Conservation (phyloP, 768 basidiomycete species). For the Mycena latifolia region DNA sequence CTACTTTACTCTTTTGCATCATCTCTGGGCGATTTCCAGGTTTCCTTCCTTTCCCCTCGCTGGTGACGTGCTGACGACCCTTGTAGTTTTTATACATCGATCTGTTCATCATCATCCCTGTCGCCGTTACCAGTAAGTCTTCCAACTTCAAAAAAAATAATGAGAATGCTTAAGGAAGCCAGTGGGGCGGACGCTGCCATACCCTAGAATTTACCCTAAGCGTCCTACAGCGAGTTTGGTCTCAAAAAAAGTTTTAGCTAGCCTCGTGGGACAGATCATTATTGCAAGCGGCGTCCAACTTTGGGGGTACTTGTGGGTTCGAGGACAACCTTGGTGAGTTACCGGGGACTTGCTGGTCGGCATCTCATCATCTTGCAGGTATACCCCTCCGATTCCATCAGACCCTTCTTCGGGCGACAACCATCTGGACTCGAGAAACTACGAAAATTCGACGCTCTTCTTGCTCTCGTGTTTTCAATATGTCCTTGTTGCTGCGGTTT, state of each 20-base stretch:
- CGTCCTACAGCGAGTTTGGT: slow-evolving; percentile 96
- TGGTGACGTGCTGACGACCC: slow-evolving; percentile 25
- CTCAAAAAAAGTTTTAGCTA: slow-evolving; percentile 93
- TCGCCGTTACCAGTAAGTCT: slow-evolving; percentile 93
- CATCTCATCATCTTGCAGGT: slow-evolving; percentile 63
- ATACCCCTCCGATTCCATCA: slow-evolving; percentile 71
- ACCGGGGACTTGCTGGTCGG: neutral
- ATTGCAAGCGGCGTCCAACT: slow-evolving; percentile 87
- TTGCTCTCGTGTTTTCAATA: slow-evolving; percentile 98
- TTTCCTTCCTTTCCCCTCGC: slow-evolving; percentile 35
- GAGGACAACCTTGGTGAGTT: slow-evolving; percentile 83
- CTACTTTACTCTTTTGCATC: slow-evolving; percentile 20
- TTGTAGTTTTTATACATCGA: slow-evolving; percentile 96
- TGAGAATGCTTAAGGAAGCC: slow-evolving; percentile 31
- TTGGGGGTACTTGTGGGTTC: slow-evolving; percentile 93
- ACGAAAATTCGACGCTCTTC: slow-evolving; percentile 93
- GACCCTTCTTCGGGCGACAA: slow-evolving; percentile 64
- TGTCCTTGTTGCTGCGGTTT: slow-evolving; percentile 95
- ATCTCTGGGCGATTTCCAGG: slow-evolving; percentile 79
- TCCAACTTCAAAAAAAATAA: too few species aligned
- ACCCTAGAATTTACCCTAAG: slow-evolving; percentile 86
- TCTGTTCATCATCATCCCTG: slow-evolving; percentile 96
- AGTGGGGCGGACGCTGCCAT: slow-evolving; percentile 98
- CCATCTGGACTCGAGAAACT: slow-evolving; percentile 87
- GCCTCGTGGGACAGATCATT: slow-evolving; percentile 92